phyloP scores from a whole-genome alignment of 495 filamentous ascomycete species.

The Aspergillus steynii region DNA sequence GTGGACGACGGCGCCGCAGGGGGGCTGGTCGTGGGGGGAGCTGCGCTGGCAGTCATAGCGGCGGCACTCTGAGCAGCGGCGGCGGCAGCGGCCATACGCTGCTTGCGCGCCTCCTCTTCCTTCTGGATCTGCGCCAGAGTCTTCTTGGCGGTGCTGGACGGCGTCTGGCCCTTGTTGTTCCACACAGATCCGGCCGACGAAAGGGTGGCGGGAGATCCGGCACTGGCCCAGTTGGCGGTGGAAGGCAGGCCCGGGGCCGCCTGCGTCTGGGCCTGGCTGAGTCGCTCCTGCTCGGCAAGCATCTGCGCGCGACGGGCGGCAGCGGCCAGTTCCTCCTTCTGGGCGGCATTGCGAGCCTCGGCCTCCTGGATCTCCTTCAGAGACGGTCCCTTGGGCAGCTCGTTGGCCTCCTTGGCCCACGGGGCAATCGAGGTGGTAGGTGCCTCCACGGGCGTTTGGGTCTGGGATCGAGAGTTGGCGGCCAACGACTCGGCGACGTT shows the following conservation, averaged over 20 bases:
- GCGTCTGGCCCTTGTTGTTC: conserved; percentile 59
- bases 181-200: conserved; percentile 57
- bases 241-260: conserved; percentile 75
- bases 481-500: conserved; percentile 81
- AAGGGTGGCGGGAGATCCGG: conserved; percentile 63
- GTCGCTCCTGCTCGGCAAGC: conserved; percentile 72
- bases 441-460: conserved; percentile 68
- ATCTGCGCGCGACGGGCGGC: conserved; percentile 74
- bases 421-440: conserved; percentile 75
- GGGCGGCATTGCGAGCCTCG: conserved; percentile 90
- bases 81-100: conserved; percentile 58
- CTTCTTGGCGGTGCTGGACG: conserved; percentile 66
- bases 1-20: conserved; percentile 49
- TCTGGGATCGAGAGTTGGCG: conserved; percentile 68
- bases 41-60: conserved; percentile 32
- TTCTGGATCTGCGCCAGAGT: conserved; percentile 95
- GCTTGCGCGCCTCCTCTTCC: conserved; percentile 91
- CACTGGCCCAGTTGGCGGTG: conserved; percentile 85
- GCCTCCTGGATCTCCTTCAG: conserved; percentile 96
- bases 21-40: conserved; percentile 40
- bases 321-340: conserved; percentile 80
- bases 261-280: conserved; percentile 62
- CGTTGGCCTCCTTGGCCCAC: conserved; percentile 85
- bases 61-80: conserved; percentile 45
- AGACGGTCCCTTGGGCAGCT: conserved; percentile 82